Base-by-base conservation (phyloP, 202 grass and related monocot genomes). In the Bolboschoenoplectus hybrid region DNA sequence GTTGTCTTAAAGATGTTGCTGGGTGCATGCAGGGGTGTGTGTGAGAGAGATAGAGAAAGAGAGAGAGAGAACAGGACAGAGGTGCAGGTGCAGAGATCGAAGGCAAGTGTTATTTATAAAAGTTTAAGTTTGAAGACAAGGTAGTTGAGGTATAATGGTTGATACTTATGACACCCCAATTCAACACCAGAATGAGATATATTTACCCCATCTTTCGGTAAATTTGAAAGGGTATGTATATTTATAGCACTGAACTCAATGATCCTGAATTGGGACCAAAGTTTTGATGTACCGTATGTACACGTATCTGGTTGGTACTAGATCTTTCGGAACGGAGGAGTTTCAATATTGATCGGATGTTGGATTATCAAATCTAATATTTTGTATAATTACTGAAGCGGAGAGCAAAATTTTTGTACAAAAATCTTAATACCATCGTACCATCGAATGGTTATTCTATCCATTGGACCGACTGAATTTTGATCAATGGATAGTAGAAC, bases 41-140 rank as follows among this genome's bases (percentile, higher is more conserved):
- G 66, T 36, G 53, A 12, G 87, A 14, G 73, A 55, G 45, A 56
- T 12, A 74, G 8, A 52, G 78, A 81, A 36, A 81, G 51, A 41
- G 53, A 52, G 26, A 38, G 20, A 4, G 63, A 5, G 46, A 38
- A 46, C 39, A 51, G 11, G 11, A 53, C 40, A 14, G 62, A 52
- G 10, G 65, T 71, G 9, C 34, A 87, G 45, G 26, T 26, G 26
- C 26, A 26, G 26, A 26, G 26, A 26, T 26, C 26, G 12, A 41
- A 1, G 7, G 68, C 4, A 3, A 19, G 7, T 51, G 63, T 7
- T 84, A 74, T 85, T 86, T 86, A 91, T 86, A 89, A 51, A 4
- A 49, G 36, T 64, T 74, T 12, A 84, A 40, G 35, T 57, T 62
- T 43, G 34, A 9, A 84, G 6, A 26, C 44, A 65, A 9, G 26